Evolutionary conservation across 306 rosid genomes (phyloP), one percentile per base, ranked within the genome.

Genomic region (Potentilla sterilis): DNA sequence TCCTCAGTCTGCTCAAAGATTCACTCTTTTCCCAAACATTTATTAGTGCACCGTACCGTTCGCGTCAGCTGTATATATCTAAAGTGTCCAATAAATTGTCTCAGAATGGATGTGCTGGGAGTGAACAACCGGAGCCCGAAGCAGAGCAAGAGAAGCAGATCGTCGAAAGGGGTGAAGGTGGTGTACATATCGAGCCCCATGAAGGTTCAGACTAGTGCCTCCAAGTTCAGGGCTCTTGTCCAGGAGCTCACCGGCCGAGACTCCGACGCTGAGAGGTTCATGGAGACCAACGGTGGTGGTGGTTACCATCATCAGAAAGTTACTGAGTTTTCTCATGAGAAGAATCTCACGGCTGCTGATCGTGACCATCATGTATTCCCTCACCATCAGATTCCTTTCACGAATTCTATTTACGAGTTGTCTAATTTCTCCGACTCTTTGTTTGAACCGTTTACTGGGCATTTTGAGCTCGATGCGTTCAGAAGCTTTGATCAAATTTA

Each of bases 101-200:
- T 41, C 34, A n/a, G 18, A 28, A 80, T 72, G 81, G 76, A 77
- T 37, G 61, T 81, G 71, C 69, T 71, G 22, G 82, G 91, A 0
- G 82, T 83, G 57, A 75, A 38, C 22, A 41, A 44, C 59, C 79
- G 58, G 81, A 78, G 63, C 69, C 87, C 79, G 11, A 83, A 81
- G 74, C 66, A 24, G 35, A 75, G 78, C 34, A 85, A 37, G 75
- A 73, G 80, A 80, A 79, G 74, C 58, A 84, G 73, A n/a, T 40
- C 61, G 9, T 16, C 70, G 24, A 88, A 85, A 65, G 84, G 79
- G 15, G 80, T 92, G 46, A 90, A 89, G 54, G 96, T 93, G 2
- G 91, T 88, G 13, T 93, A 93, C 83, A 93, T 93, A 75, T 88
- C 98, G 4, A 93, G 86, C 76, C 98, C 98, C 5, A 85, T 93